Evolutionary conservation across 2,329 filamentous ascomycete species (phyloP).

Genomic region (Hypomyces rosellus): DNA sequence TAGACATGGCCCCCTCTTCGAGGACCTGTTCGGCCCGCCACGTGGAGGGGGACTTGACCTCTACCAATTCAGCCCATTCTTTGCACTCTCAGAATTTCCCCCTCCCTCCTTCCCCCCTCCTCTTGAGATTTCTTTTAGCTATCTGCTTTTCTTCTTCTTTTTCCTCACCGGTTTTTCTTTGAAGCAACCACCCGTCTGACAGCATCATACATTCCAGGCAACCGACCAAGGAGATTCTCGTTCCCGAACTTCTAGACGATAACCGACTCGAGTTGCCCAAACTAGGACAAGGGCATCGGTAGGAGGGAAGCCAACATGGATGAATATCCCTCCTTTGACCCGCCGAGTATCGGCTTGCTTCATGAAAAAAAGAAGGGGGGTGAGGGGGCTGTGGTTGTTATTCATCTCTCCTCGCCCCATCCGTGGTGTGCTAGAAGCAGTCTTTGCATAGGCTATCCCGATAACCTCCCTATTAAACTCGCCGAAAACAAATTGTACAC

Average conservation of each 20-base stretch:
- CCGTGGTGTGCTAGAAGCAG: too few species aligned
- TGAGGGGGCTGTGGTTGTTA: too few species aligned
- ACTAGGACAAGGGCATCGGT: not conserved
- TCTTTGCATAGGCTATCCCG: too few species aligned
- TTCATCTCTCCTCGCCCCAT: too few species aligned
- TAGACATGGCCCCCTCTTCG: conserved; percentile 3
- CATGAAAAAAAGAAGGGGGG: too few species aligned
- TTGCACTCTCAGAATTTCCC: not conserved
- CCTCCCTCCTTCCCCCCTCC: not conserved
- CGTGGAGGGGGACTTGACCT: conserved; percentile 4
- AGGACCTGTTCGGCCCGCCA: conserved; percentile 4
- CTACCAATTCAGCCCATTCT: not conserved
- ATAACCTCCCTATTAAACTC: not conserved
- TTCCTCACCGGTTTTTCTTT: not conserved
- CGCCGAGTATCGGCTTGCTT: too few species aligned
- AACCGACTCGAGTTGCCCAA: not conserved
- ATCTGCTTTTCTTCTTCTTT: not conserved
- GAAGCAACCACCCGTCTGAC: not conserved
- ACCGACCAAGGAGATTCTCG: not conserved
- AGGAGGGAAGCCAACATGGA: not conserved
- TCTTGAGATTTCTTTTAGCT: not conserved
- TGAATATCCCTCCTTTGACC: not conserved
- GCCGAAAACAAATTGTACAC: not conserved
- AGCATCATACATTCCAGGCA: not conserved
- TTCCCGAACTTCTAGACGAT: not conserved